These are phyloP conservation scores for Trichophyton verrucosum DNA, from an alignment of 2,329 filamentous ascomycete species.

Conservation along the genomic window DNA sequence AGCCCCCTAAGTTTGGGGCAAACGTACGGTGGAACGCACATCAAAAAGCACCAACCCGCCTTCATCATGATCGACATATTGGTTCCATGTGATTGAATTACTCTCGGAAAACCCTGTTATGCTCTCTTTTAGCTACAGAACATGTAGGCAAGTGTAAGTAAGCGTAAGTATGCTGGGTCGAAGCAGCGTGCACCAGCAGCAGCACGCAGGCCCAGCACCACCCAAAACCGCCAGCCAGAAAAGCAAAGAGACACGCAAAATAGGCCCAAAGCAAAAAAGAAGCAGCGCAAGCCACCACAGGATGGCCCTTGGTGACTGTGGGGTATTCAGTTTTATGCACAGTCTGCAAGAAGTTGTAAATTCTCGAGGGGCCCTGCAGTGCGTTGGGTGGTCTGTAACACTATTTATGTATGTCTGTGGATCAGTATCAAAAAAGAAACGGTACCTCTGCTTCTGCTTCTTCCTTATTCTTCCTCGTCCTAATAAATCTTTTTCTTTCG, in stretches of 20 bases:
- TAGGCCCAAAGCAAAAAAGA: neutral
- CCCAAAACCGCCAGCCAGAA: no score
- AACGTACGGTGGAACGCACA: neutral
- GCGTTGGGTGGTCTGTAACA: conserved; percentile 2
- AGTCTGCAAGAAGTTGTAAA: neutral
- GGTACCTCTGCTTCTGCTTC: neutral
- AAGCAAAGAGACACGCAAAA: no score
- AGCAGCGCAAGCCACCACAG: neutral
- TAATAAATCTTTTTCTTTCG: neutral
- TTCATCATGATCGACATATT: conserved; percentile 2
- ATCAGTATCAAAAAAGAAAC: conserved; percentile 2
- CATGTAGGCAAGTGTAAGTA: neutral
- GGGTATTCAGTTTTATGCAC: conserved; percentile 2
- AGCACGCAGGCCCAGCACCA: neutral
- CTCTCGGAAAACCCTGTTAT: conserved; percentile 4
- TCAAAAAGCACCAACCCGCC: conserved; percentile 1
- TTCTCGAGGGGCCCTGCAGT: neutral
- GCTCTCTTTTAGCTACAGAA: neutral
- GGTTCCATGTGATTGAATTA: conserved; percentile 4
- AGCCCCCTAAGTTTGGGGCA: neutral
- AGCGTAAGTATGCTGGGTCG: no score
- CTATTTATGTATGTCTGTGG: conserved; percentile 1
- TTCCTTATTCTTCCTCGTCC: no score
- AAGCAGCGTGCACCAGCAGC: neutral
- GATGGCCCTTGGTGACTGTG: conserved; percentile 2